These are phyloP conservation scores for Babesia divergens DNA, from an alignment of 169 alveolate species.

Conservation along the genomic window DNA sequence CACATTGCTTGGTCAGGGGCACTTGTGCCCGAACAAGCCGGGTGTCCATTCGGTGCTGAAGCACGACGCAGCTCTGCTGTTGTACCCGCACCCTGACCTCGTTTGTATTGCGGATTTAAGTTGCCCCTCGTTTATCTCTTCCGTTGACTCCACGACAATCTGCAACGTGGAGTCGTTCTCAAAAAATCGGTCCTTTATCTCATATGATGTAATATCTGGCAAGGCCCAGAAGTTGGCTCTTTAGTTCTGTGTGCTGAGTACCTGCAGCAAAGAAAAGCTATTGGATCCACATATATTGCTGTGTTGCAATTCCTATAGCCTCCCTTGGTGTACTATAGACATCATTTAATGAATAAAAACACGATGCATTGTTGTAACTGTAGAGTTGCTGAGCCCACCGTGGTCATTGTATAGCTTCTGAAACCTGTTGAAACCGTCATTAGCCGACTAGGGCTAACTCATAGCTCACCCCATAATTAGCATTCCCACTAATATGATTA, in stretches of 20 bases:
- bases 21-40: constrained; percentile 71
- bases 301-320: too few species aligned
- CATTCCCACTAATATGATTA: too few species aligned
- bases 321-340: too few species aligned
- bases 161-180: constrained; percentile 37
- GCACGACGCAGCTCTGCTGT: constrained; percentile 65
- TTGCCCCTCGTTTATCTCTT: constrained; percentile 26
- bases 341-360: too few species aligned
- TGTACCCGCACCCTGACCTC: constrained; percentile 70
- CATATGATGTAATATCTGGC: constrained; percentile 35
- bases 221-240: constrained; percentile 11
- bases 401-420: too few species aligned
- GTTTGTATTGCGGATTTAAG: constrained; percentile 45
- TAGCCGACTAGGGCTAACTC: too few species aligned
- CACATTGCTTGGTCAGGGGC: constrained; percentile 72
- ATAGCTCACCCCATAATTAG: too few species aligned
- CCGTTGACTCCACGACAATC: not conserved
- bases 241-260: not conserved
- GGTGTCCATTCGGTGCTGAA: constrained; percentile 56
- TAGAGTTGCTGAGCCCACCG: too few species aligned
- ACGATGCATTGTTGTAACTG: too few species aligned
- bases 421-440: too few species aligned
- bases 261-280: too few species aligned
- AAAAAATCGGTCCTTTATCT: not conserved
- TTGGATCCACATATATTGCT: too few species aligned